Evolutionary conservation across 2,329 filamentous ascomycete species (phyloP), one percentile per base, ranked within the genome.

Genomic region (Chrysosporium keratinophilum): DNA sequence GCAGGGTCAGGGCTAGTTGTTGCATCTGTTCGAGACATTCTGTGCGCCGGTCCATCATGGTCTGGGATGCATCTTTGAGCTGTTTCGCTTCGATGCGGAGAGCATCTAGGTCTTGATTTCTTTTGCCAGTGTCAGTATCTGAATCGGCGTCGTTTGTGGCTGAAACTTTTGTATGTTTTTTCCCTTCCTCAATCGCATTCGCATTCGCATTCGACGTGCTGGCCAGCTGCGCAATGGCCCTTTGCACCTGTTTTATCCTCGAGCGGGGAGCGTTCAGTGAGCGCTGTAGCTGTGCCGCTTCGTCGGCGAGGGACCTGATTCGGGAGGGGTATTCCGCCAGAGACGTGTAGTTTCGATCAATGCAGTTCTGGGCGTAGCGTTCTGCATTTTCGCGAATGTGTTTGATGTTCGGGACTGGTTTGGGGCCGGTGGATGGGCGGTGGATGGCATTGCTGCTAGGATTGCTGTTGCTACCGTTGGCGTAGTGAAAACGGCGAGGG

Each of bases 371-470:
- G 61, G 85, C 79, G 74, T 96, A 87, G 14, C 94, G 77, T 12
- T 84, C 80, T 14, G 86, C 81, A 69, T 94, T 87, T 64, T 88
- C 80, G 55, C 90, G 89, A 67, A 98, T 95, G 72, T 93, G 85
- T 68, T 88, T 91, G 66, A 95, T 78, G 72, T 96, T 86, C 60
- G 94, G 78, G 45, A 79, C 79, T 23, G 87, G 81, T 67, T 88
- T 91, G 10, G 88, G 89, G 9, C 53, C 59, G 45, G 53, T 49
- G 6, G 55, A 28, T 34, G 57, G 54, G 23, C 52, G 52, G 34
- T 40, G 47, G 43, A 17, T 19, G 33, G 37, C 2, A 23, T 19
- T 20, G 37, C 41, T 43, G n/a, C 17, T 28, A 7, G 23, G n/a
- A n/a, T n/a, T 28, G 23, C 23, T 28, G 23, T 28, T 28, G 7